These are phyloP conservation scores for Fulvia fulva DNA, from an alignment of 2,329 filamentous ascomycete species.

Conservation along the genomic window DNA sequence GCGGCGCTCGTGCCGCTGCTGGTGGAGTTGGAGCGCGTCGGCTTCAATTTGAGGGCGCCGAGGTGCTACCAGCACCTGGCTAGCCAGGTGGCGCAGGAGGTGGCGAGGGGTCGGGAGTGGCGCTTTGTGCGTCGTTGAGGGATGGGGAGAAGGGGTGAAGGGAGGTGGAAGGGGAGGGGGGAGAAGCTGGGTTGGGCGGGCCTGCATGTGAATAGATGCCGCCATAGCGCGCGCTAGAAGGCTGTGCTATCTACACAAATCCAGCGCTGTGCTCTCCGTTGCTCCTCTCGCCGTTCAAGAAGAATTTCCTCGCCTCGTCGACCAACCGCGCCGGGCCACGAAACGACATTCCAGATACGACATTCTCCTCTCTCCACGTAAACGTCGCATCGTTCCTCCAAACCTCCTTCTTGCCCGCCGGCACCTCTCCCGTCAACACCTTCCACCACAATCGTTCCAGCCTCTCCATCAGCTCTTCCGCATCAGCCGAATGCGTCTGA, in stretches of 20 bases:
- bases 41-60: too few species aligned
- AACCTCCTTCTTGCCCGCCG: conserved; percentile 29
- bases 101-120: too few species aligned
- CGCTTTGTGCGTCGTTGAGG: too few species aligned
- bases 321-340: conserved; percentile 35
- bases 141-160: not conserved
- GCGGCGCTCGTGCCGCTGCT: too few species aligned
- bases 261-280: not conserved
- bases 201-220: not conserved
- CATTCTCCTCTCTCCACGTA: conserved; percentile 35
- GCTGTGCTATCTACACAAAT: not conserved
- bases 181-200: too few species aligned
- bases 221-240: not conserved
- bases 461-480: conserved; percentile 35
- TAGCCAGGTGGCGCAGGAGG: too few species aligned
- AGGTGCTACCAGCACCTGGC: too few species aligned
- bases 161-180: not conserved
- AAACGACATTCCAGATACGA: conserved; percentile 34
- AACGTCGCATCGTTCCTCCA: conserved; percentile 34
- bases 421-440: conserved; percentile 34
- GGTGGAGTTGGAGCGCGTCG: too few species aligned
- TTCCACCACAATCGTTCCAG: conserved; percentile 34
- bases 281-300: conserved; percentile 6
- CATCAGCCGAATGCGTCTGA: conserved; percentile 36
- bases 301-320: conserved; percentile 30